A percentile compares a stretch with the other conserved stretches of the same genome.
These are phyloP conservation scores for Alternaria incomplexa DNA, from an alignment of 2,329 filamentous ascomycete genomes.

Conservation along the genomic window DNA sequence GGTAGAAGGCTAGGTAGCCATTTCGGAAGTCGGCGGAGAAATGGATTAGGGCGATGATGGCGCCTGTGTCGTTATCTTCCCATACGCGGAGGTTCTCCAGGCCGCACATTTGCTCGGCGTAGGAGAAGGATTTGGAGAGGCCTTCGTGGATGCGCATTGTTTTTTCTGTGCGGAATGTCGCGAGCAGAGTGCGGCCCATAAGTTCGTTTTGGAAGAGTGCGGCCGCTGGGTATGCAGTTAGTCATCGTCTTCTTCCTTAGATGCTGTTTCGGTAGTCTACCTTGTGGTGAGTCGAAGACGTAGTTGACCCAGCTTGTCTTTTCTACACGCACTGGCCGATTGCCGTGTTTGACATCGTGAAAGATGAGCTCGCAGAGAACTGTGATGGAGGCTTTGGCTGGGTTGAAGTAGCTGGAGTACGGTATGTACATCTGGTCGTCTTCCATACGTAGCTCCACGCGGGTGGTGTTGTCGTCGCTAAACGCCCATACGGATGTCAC, in stretches of 20 bases:
- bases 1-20: conserved; percentile 54
- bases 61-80: conserved; percentile 52
- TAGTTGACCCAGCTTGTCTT: conserved; percentile 56
- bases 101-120: conserved; percentile 57
- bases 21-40: conserved; percentile 52
- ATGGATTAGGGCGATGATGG: conserved; percentile 54
- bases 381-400: conserved; percentile 52
- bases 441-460: conserved; percentile 52
- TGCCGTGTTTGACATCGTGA: conserved; percentile 47
- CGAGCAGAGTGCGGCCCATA: conserved; percentile 53
- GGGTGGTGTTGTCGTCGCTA: conserved; percentile 50
- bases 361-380: conserved; percentile 49
- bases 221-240: conserved; percentile 31
- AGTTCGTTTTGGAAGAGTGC: conserved; percentile 54
- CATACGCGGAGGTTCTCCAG: conserved; percentile 56
- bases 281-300: conserved; percentile 44
- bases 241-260: neutral
- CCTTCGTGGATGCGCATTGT: conserved; percentile 55
- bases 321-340: conserved; percentile 38
- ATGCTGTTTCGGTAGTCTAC: conserved; percentile 15
- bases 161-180: conserved; percentile 51
- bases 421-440: conserved; percentile 52
- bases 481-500: conserved; percentile 55
- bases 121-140: conserved; percentile 49
- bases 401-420: conserved; percentile 54